Evolutionary conservation across 2,329 filamentous ascomycete species (phyloP), one percentile per base, ranked within the genome.

Genomic region (Diaporthe ampelina): DNA sequence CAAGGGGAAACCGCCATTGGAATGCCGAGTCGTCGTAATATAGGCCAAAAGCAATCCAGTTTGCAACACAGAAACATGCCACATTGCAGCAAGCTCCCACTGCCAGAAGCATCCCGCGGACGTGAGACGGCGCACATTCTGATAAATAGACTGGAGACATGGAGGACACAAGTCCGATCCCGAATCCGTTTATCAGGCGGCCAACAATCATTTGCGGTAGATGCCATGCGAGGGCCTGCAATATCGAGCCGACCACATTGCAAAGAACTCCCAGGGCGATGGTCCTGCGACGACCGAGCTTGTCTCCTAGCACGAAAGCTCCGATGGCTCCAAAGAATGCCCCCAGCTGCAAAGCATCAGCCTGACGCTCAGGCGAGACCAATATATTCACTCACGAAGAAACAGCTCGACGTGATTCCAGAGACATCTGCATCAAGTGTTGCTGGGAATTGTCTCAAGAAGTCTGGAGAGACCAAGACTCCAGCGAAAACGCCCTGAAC

Each of bases 61-160:
- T 87, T 9, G 86, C 84, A 8, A 88, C 81, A 26, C 85, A 85
- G 50, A 88, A 85, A 15, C 83, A 84, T 4, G 82, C 77, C 9
- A 84, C 85, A 32, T 84, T 85, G 52, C 83, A 83, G 32, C 81
- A 79, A 1, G 81, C 82, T n/a, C 81, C 84, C 0, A 86, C 82
- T 4, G 86, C 85, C 52, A 88, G 84, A n/a, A 87, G 81, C 63
- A 84, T 84, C 5, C 86, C 86, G 35, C 86, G 81, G 68, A 84
- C 79, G 56, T 80, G 78, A 15, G 83, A 77, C 19, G 78, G 78
- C 10, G 79, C 81, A 57, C 78, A 81, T 70, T 84, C 81, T 32
- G 81, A 79, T 67, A 81, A 78, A 71, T 78, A 84, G 63, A 82
- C 79, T 10, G 82, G 82, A 54, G 81, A 83, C 32, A 81, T 83